A percentile compares a stretch with the other conserved stretches of the same genome.
These are phyloP conservation scores for Rhodamnia argentea DNA, from an alignment of 345 rosid genomes.

Conservation along the genomic window DNA sequence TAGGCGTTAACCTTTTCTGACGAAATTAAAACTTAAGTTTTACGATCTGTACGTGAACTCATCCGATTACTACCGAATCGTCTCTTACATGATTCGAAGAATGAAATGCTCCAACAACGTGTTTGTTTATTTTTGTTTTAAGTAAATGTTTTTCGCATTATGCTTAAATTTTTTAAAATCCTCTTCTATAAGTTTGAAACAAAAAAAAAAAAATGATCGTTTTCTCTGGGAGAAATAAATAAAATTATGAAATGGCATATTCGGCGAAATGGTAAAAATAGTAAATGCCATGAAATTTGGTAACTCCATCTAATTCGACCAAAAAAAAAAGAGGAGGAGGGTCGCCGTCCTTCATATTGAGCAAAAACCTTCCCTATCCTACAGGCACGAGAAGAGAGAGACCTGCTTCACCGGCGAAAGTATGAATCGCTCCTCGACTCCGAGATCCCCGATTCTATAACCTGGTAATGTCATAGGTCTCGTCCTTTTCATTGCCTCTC, in stretches of 20 bases:
- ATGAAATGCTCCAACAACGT: too few relatives aligned
- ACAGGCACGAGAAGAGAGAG: background rate
- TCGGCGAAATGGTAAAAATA: background rate
- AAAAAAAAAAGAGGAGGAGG: too few relatives aligned
- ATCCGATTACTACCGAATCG: background rate
- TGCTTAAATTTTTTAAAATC: background rate
- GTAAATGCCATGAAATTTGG: background rate
- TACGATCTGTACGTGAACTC: rapidly evolving
- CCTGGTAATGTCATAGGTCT: background rate
- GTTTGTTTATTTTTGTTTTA: background rate
- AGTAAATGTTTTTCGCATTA: background rate
- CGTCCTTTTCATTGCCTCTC: background rate
- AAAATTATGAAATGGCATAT: background rate
- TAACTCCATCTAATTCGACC: background rate
- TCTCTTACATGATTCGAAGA: background rate
- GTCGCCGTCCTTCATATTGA: background rate
- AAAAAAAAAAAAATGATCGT: too few relatives aligned
- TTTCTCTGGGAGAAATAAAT: background rate
- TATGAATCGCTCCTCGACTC: background rate
- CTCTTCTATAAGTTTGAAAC: background rate
- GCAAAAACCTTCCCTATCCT: background rate
- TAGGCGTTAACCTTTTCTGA: background rate
- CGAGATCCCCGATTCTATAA: background rate
- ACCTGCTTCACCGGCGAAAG: background rate
- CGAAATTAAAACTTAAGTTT: background rate